These are phyloP conservation scores for Cucumis hystrix DNA, from an alignment of 306 rosid species.

Conservation along the genomic window DNA sequence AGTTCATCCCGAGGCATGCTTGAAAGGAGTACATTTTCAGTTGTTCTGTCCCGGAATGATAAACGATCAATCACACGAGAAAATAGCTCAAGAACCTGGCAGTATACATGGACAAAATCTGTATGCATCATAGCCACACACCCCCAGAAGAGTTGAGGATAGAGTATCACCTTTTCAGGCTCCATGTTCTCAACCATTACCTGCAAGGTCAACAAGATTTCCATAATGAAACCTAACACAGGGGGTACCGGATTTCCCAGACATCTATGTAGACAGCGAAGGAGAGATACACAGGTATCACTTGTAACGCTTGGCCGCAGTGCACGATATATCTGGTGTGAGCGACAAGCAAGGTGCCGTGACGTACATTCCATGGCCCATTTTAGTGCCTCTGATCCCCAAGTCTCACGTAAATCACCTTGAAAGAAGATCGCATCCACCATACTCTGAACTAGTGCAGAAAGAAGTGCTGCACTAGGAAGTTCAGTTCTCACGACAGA, in stretches of 20 bases:
- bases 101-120: slow-evolving; percentile 95
- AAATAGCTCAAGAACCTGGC: slow-evolving; percentile 97
- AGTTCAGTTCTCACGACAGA: slow-evolving; percentile 88
- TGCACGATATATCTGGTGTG: slow-evolving; percentile 98
- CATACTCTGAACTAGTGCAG: slow-evolving; percentile 99
- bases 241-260: slow-evolving; percentile 93
- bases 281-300: slow-evolving; percentile 89
- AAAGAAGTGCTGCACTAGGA: slow-evolving; percentile 97
- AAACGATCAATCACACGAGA: slow-evolving; percentile 89
- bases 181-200: slow-evolving; percentile 99
- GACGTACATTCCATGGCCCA: slow-evolving; percentile 99
- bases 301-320: slow-evolving; percentile 93
- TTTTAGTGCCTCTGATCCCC: slow-evolving; percentile 96
- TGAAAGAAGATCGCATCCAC: slow-evolving; percentile 99
- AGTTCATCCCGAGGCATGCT: slow-evolving; percentile 98
- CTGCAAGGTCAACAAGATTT: slow-evolving; percentile 88
- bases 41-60: slow-evolving; percentile 84
- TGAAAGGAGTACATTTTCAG: slow-evolving; percentile 96
- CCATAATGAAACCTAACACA: slow-evolving; percentile 92
- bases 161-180: slow-evolving; percentile 96
- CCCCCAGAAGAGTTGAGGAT: slow-evolving; percentile 98
- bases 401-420: slow-evolving; percentile 97
- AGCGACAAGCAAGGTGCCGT: slow-evolving; percentile 94
- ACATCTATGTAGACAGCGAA: slow-evolving; percentile 94
- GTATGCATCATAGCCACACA: slow-evolving; percentile 99